A percentile compares a stretch with the other conserved stretches of the same genome.
phyloP scores from a whole-genome alignment of 306 rosid genomes.

The Bauhinia variegata region DNA sequence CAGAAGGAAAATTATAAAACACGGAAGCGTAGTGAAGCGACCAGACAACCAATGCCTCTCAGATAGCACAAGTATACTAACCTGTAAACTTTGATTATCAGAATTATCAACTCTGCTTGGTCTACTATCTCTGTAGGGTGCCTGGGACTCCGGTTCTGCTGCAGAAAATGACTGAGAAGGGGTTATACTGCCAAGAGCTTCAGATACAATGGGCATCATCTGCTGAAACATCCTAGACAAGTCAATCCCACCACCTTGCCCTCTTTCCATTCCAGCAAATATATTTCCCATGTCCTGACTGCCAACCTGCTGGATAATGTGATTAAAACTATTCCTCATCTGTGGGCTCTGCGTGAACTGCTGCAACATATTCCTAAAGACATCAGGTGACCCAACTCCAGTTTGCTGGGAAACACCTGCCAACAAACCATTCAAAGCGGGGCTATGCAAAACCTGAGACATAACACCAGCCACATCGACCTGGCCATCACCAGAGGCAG shows the following conservation, averaged over 20 bases:
- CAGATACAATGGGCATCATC: constrained; percentile 97
- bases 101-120: constrained; percentile 41
- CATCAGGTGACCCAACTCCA: constrained; percentile 84
- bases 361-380: constrained; percentile 87
- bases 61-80: constrained; percentile 34
- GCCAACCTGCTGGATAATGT: constrained; percentile 83
- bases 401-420: constrained; percentile 90
- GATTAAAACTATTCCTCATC: constrained; percentile 77
- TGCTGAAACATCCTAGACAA: constrained; percentile 89
- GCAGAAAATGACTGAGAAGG: constrained; percentile 51
- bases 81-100: constrained; percentile 61
- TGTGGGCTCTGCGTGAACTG: constrained; percentile 93
- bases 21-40: constrained; percentile 13
- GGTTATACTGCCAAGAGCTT: constrained; percentile 62
- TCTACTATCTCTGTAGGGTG: constrained; percentile 38
- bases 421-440: constrained; percentile 85
- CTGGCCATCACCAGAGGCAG: constrained; percentile 50
- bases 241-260: constrained; percentile 80
- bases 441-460: constrained; percentile 92
- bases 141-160: constrained; percentile 46
- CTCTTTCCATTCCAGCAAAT: constrained; percentile 72
- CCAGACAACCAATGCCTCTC: constrained; percentile 11
- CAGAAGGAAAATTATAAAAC: constrained; percentile 13
- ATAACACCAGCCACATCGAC: constrained; percentile 69
- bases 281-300: constrained; percentile 69